Conservation (phyloP, 2,329 filamentous ascomycete species). For the Dichotomopilus funicola region DNA sequence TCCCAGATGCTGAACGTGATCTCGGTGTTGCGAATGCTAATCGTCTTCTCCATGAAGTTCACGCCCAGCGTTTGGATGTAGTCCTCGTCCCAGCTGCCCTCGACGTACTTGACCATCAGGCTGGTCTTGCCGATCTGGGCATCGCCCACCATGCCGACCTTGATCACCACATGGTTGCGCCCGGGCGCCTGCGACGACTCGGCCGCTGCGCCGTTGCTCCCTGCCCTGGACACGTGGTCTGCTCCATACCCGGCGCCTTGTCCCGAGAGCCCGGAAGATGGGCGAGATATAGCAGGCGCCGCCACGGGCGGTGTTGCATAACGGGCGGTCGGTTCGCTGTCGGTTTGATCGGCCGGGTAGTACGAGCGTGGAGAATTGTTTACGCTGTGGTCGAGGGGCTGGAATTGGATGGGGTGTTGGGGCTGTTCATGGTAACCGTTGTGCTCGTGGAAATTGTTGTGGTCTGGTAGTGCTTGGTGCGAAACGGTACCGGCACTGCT, state of each 20-base stretch:
- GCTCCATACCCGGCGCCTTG: slow-evolving; percentile 34
- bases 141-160: slow-evolving; percentile 98
- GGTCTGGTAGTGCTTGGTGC: slow-evolving; percentile 26
- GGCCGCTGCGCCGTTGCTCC: slow-evolving; percentile 31
- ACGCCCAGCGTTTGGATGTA: slow-evolving; percentile 98
- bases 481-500: slow-evolving; percentile 44
- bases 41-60: slow-evolving; percentile 99
- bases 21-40: slow-evolving; percentile 97
- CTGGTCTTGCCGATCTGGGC: slow-evolving; percentile 99
- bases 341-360: slow-evolving; percentile 29
- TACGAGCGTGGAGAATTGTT: slow-evolving; percentile 35
- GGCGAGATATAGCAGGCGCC: slow-evolving; percentile 43
- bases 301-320: slow-evolving; percentile 44
- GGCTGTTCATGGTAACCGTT: slow-evolving; percentile 29
- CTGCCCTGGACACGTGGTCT: slow-evolving; percentile 40
- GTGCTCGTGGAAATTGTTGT: slow-evolving; percentile 25
- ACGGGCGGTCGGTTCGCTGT: slow-evolving; percentile 36
- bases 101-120: slow-evolving; percentile 99
- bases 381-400: slow-evolving; percentile 45
- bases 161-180: slow-evolving; percentile 83
- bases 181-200: slow-evolving; percentile 36
- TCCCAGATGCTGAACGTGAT: slow-evolving; percentile 99
- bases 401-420: slow-evolving; percentile 36
- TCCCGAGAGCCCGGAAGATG: slow-evolving; percentile 48
- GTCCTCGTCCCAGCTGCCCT: slow-evolving; percentile 98